Base-by-base conservation (phyloP, 2,329 filamentous ascomycete species). In the Trichoderma simmonsii region DNA sequence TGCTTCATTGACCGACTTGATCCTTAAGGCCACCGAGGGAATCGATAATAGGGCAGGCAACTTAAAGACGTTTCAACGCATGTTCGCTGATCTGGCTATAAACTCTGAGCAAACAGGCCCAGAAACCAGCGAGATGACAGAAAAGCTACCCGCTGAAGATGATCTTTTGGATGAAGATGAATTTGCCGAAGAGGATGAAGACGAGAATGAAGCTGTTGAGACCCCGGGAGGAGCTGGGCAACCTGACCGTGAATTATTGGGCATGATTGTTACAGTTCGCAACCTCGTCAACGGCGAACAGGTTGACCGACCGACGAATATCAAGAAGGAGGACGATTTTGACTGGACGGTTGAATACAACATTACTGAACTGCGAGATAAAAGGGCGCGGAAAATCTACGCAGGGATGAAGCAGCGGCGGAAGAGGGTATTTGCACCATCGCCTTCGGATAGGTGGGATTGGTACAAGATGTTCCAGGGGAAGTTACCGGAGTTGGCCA, bases 261-360 rank as follows among this genome's bases (percentile, higher is more conserved):
- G 89, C 51, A 89, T 96, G 86, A 90, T 89, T 15, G 83, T 98
- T 70, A 91, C 89, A 0, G 84, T 93, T 64, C 89, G 89, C 75
- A 96, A 93, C 83, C 88, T 87, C 74, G 87, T 97, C 69, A 91
- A 96, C 77, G 90, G 88, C 21, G 69, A 83, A 14, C 86, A 87
- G 69, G 88, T 93, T 1, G 78, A 83, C 0, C 90, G 94, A 3
- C 92, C 94, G 2, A 54, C 0, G 74, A 81, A 15, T 79, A 91
- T 60, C 80, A 70, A 61, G 15, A 54, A 70, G 15, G 66, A 0
- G 36, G 76, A 15, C 24, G 11, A 6, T 0, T 72, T 80, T 78
- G 72, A 89, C 74, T 98, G 95, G 95, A 80, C 83, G 0, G 84
- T 98, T n/a, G 89, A 96, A 76, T 98, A 97, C 81, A 86, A 90